These are phyloP conservation scores for Dorcoceras hygrometricum DNA, from an alignment of 257 asterid species.

Conservation along the genomic window DNA sequence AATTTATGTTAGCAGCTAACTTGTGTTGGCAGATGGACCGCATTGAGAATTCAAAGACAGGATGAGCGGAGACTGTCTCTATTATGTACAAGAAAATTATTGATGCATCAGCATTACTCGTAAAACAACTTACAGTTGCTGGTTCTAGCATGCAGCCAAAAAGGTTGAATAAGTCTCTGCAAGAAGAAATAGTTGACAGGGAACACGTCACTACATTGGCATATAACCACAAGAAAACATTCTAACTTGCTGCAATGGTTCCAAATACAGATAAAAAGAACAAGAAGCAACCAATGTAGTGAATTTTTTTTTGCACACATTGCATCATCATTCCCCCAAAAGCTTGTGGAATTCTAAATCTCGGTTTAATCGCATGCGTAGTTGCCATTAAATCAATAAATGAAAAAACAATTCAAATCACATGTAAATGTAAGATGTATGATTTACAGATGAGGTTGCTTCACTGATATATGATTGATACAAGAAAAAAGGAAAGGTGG, in stretches of 20 bases:
- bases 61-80: neutral
- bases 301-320: neutral
- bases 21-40: constrained; percentile 1
- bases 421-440: neutral
- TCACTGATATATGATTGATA: neutral
- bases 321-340: neutral
- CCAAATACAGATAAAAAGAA: neutral
- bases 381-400: neutral
- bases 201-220: constrained; percentile 16
- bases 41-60: neutral
- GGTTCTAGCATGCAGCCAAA: constrained; percentile 72
- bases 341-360: constrained; percentile 1
- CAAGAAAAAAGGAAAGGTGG: neutral
- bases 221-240: neutral
- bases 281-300: neutral
- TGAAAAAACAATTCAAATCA: neutral
- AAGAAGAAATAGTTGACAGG: constrained; percentile 19
- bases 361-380: neutral
- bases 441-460: neutral
- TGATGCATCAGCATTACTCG: constrained; percentile 1
- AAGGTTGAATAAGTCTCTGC: constrained; percentile 64
- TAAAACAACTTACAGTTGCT: constrained; percentile 51
- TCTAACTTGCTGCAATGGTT: neutral
- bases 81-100: neutral
- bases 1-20: neutral